Percentiles rank a stretch among this genome's conserved stretches.
Evolutionary conservation across 2,329 filamentous ascomycete species (phyloP).

Genomic region (Emericellopsis cladophorae): DNA sequence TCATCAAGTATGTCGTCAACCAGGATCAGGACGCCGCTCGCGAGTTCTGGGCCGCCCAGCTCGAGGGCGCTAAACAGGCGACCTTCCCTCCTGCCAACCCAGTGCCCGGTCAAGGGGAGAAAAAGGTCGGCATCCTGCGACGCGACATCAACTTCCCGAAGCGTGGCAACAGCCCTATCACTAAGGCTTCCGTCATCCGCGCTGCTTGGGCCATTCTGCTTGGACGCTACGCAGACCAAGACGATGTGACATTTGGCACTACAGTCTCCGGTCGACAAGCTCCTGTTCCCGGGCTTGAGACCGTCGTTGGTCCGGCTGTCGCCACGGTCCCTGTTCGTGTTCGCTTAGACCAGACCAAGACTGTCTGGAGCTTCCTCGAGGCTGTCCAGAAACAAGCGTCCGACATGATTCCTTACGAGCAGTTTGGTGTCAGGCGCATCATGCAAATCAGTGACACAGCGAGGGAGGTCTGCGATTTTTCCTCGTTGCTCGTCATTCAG

Average conservation of each 20-base stretch:
- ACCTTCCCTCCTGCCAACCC: constrained; percentile 1
- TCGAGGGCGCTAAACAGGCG: constrained; percentile 2
- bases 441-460: constrained; percentile 5
- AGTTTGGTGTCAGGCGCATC: constrained; percentile 11
- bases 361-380: constrained; percentile 5
- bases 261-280: constrained; percentile 11
- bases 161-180: constrained; percentile 1
- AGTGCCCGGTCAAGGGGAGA: background rate
- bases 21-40: constrained; percentile 5
- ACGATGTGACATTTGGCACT: constrained; percentile 11
- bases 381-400: constrained; percentile 5
- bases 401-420: constrained; percentile 9
- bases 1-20: constrained; percentile 26
- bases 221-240: constrained; percentile 6
- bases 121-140: background rate
- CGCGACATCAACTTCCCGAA: background rate
- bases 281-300: background rate
- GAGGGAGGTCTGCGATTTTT: constrained; percentile 8
- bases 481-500: constrained; percentile 8
- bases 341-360: constrained; percentile 1
- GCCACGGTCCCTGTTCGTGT: constrained; percentile 6
- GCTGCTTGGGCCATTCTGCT: constrained; percentile 2
- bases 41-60: constrained; percentile 1
- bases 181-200: constrained; percentile 8
- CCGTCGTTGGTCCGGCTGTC: constrained; percentile 6